Evolutionary conservation across 2,329 filamentous ascomycete species (phyloP).

Genomic region (Camillea tinctor): DNA sequence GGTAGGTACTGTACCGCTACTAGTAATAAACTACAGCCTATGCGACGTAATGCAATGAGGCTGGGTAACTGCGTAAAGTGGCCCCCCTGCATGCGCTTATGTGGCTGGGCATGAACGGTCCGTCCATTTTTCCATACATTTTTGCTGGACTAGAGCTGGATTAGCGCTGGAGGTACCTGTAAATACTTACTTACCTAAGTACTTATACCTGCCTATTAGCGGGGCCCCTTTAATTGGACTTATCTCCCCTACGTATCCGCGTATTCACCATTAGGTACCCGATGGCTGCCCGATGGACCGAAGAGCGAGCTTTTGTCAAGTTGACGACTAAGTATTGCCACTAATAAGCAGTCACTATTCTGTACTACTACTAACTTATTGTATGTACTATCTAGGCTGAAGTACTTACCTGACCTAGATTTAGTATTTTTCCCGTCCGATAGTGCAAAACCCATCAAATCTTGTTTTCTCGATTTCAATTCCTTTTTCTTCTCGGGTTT

Average conservation of each 20-base stretch:
- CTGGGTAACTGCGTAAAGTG: slow-evolving; percentile 23
- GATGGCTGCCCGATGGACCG: background rate
- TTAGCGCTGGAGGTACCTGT: no score
- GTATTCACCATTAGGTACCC: background rate
- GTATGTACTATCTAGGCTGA: background rate
- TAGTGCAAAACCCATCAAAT: no score
- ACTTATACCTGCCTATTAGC: background rate
- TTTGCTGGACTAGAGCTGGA: background rate
- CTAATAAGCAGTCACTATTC: background rate
- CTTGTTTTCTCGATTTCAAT: no score
- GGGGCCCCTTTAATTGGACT: background rate
- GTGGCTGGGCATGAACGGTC: background rate
- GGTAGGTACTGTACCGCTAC: background rate
- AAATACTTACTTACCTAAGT: no score
- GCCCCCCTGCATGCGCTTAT: slow-evolving; percentile 3
- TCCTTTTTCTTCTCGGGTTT: no score
- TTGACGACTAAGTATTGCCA: background rate
- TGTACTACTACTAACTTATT: background rate
- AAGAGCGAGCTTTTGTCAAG: background rate
- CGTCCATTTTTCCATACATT: background rate
- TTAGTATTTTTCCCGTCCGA: no score
- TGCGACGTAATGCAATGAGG: slow-evolving; percentile 33
- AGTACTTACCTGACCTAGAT: no score
- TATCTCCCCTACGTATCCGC: background rate
- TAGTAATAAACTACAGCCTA: slow-evolving; percentile 5